Conservation (phyloP, 148 eudicot species). For the Bassia scoparia region DNA sequence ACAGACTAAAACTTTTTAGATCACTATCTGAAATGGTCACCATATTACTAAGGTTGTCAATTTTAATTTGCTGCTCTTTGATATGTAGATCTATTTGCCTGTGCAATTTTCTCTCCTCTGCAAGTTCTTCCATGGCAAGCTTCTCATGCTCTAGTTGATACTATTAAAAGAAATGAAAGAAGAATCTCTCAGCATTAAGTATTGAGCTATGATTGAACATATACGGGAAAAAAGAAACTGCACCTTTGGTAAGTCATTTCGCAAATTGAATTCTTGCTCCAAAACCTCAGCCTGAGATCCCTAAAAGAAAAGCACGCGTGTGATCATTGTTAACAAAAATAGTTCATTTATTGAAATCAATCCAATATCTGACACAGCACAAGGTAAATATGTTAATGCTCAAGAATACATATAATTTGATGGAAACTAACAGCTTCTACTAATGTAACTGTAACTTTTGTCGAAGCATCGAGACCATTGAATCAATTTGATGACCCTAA, state of each 20-base stretch:
- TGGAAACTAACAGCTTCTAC: constrained; percentile 48
- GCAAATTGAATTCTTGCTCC: constrained; percentile 85
- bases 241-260: constrained; percentile 95
- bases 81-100: constrained; percentile 66
- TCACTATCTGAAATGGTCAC: constrained; percentile 48
- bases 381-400: not conserved
- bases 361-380: constrained; percentile 49
- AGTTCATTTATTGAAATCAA: constrained; percentile 73
- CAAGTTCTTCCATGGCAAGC: constrained; percentile 81
- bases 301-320: constrained; percentile 52
- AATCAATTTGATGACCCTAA: constrained; percentile 85
- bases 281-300: constrained; percentile 83
- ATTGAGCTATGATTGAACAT: not conserved
- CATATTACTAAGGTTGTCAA: constrained; percentile 52
- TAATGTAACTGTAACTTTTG: constrained; percentile 66
- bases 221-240: constrained; percentile 1
- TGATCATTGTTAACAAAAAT: constrained; percentile 76
- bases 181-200: constrained; percentile 3
- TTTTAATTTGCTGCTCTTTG: constrained; percentile 67
- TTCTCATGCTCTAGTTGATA: constrained; percentile 83
- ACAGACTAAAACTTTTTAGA: constrained; percentile 35
- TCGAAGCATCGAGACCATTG: constrained; percentile 76
- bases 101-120: constrained; percentile 85
- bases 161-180: constrained; percentile 41
- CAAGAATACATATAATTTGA: not conserved